Conservation (phyloP, 805 yeast species). For the Myxozyma neotropica region DNA sequence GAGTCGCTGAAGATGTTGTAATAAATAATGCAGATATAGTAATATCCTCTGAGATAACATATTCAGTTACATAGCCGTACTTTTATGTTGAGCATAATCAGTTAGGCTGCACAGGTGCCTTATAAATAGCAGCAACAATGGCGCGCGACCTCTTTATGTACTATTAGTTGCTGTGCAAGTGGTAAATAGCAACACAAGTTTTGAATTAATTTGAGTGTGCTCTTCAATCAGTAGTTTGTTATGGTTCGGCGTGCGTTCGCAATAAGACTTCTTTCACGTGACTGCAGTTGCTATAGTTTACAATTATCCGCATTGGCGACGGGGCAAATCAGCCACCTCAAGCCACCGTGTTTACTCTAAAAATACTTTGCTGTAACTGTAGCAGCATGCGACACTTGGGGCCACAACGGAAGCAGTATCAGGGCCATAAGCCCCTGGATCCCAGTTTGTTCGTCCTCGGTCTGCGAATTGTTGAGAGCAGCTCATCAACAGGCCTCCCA, state of each 20-base stretch:
- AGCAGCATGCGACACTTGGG: background rate
- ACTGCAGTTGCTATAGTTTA: background rate
- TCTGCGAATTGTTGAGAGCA: background rate
- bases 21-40: background rate
- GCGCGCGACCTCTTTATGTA: too few species aligned
- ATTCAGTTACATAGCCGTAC: background rate
- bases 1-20: conserved; percentile 20
- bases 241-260: too few species aligned
- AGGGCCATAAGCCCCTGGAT: conserved; percentile 3
- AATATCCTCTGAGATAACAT: background rate
- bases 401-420: background rate
- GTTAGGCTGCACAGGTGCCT: too few species aligned
- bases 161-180: background rate
- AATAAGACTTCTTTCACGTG: too few species aligned
- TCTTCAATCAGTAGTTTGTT: too few species aligned
- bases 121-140: too few species aligned
- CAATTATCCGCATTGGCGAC: background rate
- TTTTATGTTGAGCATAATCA: too few species aligned
- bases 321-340: background rate
- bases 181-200: background rate
- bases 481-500: background rate
- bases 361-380: background rate
- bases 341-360: background rate
- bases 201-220: background rate
- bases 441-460: background rate